Evolutionary conservation across 208 protist species (phyloP), one percentile per base, ranked within the genome.

Genomic region (Wallacemonas sp.): DNA sequence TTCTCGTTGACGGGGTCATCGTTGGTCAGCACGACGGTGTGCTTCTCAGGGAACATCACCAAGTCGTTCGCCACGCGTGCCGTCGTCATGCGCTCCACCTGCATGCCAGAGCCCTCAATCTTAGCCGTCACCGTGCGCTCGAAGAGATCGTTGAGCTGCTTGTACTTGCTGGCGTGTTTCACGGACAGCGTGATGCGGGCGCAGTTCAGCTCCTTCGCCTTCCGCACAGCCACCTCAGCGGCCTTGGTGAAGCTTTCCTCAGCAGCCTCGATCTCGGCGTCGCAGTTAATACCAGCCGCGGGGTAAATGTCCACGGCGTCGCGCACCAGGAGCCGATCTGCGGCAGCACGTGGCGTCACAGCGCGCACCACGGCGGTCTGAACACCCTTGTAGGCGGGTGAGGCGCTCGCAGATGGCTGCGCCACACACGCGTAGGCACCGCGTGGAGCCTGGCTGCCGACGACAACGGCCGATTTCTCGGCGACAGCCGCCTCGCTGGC

Each of bases 101-200:
- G 55, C 33, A 92, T 64, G 5, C 89, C 89, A 5, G 86, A 82
- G 5, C 63, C 75, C 74, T 86, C 82, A 55, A 87, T 75, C 27
- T 70, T 66, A 53, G 81, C 76, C 54, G 63, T 75, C 38, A 67
- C 68, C 8, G 80, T 76, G 60, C 79, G 64, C 24, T 70, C 60
- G 62, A 95, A 95, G 21, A 93, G 72, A 3, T 71, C 70, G 66
- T 95, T 93, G 22, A 93, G 65, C 19, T 66, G 45, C 39, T 81
- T 58, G 78, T 88, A 89, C 77, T 93, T 93, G 49, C 69, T 76
- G 24, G 72, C 86, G 33, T 70, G 86, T 72, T 95, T 95, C 11
- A 77, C 66, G 9, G 91, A 85, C 47, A 95, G 84, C 27, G 82
- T 84, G 46, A 95, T 79, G 21, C 84, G 82, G 15, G 58, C 60